Conservation (phyloP, 2,329 filamentous ascomycete genomes). For the Nemania sp. region DNA sequence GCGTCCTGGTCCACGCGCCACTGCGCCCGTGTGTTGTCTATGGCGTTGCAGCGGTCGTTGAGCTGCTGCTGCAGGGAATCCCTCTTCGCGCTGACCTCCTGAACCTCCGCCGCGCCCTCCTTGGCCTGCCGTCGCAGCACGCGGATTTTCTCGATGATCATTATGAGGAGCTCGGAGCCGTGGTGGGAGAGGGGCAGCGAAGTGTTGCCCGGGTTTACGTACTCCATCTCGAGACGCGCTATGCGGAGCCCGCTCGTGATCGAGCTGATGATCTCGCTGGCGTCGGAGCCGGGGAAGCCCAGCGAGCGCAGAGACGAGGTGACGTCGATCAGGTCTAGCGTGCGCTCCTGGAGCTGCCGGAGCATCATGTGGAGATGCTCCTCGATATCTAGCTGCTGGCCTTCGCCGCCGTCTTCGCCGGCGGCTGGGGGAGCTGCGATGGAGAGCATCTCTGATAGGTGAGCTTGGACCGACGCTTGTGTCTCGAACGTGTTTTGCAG, state of each 20-base stretch:
- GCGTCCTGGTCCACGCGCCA: slow-evolving; percentile 45
- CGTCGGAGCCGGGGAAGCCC: slow-evolving; percentile 56
- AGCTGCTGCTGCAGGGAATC: slow-evolving; percentile 61
- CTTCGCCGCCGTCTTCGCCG: slow-evolving; percentile 9
- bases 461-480: slow-evolving; percentile 49
- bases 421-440: neutral
- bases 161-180: slow-evolving; percentile 60
- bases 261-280: slow-evolving; percentile 52
- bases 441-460: slow-evolving; percentile 36
- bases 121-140: slow-evolving; percentile 47
- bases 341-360: slow-evolving; percentile 53
- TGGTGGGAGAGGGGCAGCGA: slow-evolving; percentile 55
- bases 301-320: slow-evolving; percentile 51
- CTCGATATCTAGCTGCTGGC: slow-evolving; percentile 44
- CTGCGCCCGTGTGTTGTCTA: slow-evolving; percentile 49
- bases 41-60: slow-evolving; percentile 54
- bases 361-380: slow-evolving; percentile 49
- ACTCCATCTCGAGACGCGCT: slow-evolving; percentile 65
- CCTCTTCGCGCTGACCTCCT: slow-evolving; percentile 64
- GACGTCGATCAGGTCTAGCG: slow-evolving; percentile 52
- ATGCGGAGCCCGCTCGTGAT: slow-evolving; percentile 57
- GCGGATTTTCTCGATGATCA: slow-evolving; percentile 56
- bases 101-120: slow-evolving; percentile 40
- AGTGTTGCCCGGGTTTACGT: slow-evolving; percentile 64
- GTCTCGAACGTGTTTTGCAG: slow-evolving; percentile 53